Percentiles rank a stretch among this genome's conserved stretches.
These are phyloP conservation scores for Penicillium janthinellum DNA, from an alignment of 2,329 filamentous ascomycete species.

Conservation along the genomic window DNA sequence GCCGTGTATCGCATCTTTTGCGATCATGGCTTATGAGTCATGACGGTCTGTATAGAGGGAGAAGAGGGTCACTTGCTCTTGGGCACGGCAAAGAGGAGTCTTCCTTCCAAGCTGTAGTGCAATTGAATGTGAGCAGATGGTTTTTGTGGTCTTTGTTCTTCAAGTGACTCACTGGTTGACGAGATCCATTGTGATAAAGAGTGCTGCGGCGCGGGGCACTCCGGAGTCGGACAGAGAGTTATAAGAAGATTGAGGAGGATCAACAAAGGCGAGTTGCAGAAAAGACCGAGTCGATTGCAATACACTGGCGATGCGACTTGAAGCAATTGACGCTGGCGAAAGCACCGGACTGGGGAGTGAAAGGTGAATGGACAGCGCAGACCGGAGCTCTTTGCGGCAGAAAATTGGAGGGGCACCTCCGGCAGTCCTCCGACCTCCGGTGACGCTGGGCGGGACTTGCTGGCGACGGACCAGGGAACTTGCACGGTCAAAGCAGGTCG, in stretches of 20 bases:
- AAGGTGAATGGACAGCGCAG: slow-evolving; percentile 8
- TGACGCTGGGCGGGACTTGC: slow-evolving; percentile 8
- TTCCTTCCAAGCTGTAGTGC: slow-evolving; percentile 76
- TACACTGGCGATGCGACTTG: neutral
- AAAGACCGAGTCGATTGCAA: slow-evolving; percentile 14
- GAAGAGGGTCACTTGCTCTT: slow-evolving; percentile 71
- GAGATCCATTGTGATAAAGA: slow-evolving; percentile 56
- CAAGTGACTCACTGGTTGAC: slow-evolving; percentile 59
- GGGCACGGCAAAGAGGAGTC: slow-evolving; percentile 93
- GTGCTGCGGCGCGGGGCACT: slow-evolving; percentile 26
- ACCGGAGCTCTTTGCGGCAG: slow-evolving; percentile 24
- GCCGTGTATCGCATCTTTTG: slow-evolving; percentile 3
- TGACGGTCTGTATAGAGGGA: neutral
- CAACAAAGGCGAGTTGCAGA: neutral
- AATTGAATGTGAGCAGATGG: slow-evolving; percentile 30
- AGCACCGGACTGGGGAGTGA: neutral
- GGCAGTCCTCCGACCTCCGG: slow-evolving; percentile 3
- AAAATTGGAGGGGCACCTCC: slow-evolving; percentile 29
- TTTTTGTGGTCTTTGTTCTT: slow-evolving; percentile 4
- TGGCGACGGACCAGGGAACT: slow-evolving; percentile 6
- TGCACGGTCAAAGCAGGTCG: neutral
- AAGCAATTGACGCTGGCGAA: slow-evolving; percentile 14
- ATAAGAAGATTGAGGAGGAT: neutral
- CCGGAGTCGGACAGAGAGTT: neutral
- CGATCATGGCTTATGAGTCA: slow-evolving; percentile 23